Evolutionary conservation across 1,284 basidiomycete genomes (phyloP), one percentile per base, ranked within the genome.

Genomic region (Ceratobasidium sp.): DNA sequence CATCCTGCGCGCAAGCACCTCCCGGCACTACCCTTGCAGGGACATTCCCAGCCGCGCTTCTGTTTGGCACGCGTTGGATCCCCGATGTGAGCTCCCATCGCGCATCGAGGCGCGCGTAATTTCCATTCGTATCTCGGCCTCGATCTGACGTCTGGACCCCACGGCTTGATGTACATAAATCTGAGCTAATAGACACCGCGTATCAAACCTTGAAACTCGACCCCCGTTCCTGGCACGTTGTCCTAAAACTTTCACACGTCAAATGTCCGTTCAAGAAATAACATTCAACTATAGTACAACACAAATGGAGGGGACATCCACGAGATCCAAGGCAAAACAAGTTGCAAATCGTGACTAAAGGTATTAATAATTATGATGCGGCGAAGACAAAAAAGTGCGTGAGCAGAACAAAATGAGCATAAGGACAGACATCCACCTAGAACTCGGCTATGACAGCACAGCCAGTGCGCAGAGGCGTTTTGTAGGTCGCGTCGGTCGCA

Each of bases 341-440:
- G n/a, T n/a, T n/a, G n/a, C n/a, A n/a, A n/a, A n/a, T n/a, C n/a
- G n/a, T n/a, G 46, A 43, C 7, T 14, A 43, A 53, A 53, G 29
- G 53, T 69, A 69, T 69, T 69, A 69, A 69, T 69, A 69, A 69
- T 51, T 69, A 69, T 48, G 37, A 41, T 54, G 63, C 24, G 48
- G 14, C 46, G 29, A 66, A 54, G 59, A 43, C 19, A 19, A 61
- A 22, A 41, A 43, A 41, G 37, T 19, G 51, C 51, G 29, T 53
- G 29, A 53, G 51, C 51, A n/a, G 29, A 53, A 27, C 24, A 29
- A 16, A 29, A 54, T 51, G 48, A 27, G 41, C 62, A 31, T 46
- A 43, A 58, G 66, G 51, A 54, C 48, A 58, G 39, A n/a, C 51
- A 53, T n/a, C 29, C 59, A 61, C 53, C 53, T 69, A 51, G 51